These are phyloP conservation scores for Podospora australis DNA, from an alignment of 495 filamentous ascomycete species.

Conservation along the genomic window DNA sequence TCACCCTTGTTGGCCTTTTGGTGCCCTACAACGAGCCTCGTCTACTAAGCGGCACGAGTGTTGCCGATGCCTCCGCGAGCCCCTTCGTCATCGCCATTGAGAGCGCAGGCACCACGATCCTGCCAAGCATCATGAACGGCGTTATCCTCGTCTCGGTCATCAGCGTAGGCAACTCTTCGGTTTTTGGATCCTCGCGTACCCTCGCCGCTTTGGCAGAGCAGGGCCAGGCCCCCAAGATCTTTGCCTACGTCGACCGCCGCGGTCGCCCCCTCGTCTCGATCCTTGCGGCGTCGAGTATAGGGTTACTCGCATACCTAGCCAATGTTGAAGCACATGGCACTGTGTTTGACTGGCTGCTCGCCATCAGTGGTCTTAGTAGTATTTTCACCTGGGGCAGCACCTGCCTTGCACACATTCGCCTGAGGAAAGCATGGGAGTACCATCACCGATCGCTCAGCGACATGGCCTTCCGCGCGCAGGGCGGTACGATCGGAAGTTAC, in stretches of 20 bases:
- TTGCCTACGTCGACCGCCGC: conserved; percentile 77
- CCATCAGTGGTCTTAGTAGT: conserved; percentile 78
- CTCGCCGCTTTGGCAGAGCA: conserved; percentile 83
- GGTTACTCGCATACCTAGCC: conserved; percentile 74
- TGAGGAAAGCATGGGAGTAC: conserved; percentile 70
- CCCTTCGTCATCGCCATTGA: conserved; percentile 87
- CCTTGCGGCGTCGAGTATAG: conserved; percentile 57
- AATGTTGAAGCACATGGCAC: conserved; percentile 52
- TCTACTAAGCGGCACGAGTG: conserved; percentile 47
- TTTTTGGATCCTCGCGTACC: conserved; percentile 84
- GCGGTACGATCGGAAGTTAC: conserved; percentile 79
- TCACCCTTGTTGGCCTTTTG: conserved; percentile 67
- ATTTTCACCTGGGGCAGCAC: conserved; percentile 95
- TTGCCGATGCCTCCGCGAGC: conserved; percentile 65
- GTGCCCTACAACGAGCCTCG: conserved; percentile 61
- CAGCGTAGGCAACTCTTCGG: conserved; percentile 80
- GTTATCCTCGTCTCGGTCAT: conserved; percentile 87
- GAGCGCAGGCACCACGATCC: conserved; percentile 65
- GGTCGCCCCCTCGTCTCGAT: conserved; percentile 77
- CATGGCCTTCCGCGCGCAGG: conserved; percentile 75
- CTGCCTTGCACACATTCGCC: conserved; percentile 83
- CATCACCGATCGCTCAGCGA: conserved; percentile 71
- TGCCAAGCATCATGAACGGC: conserved; percentile 82
- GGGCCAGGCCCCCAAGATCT: conserved; percentile 67
- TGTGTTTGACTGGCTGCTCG: conserved; percentile 84